Evolutionary conservation across 2,329 filamentous ascomycete genomes (phyloP), one percentile per base, ranked within the genome.

Genomic region (Colletotrichum sp.): DNA sequence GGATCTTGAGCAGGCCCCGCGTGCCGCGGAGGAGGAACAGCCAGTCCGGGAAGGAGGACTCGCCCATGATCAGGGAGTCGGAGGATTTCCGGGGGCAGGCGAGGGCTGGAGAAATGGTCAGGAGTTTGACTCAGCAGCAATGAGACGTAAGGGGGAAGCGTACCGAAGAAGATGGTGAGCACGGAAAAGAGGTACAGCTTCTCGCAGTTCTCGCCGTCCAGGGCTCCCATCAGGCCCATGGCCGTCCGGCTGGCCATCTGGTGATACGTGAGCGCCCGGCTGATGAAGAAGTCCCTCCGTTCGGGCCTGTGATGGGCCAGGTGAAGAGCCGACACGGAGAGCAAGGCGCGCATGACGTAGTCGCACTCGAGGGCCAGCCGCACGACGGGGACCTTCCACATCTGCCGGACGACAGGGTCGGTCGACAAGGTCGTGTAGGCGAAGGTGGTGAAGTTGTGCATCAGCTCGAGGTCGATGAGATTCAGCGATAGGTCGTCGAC

Each of bases 391-490:
- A 88, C 83, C 15, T 86, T 85, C 86, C 88, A 90, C 59, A 90
- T 84, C 57, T 85, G 83, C 60, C 86, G 85, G 5, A 89, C 77
- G 8, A 81, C 78, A 0, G 85, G 82, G 36, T 88, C 85, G 10
- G 81, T 82, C 9, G 86, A 85, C 5, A 91, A 81, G 0, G 89
- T 90, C 26, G 84, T 83, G 74, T 85, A 86, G 2, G 90, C 91
- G 5, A 86, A 86, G 0, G 86, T 88, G 39, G 85, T 86, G 77
- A 86, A 91, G 81, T 91, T 89, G 79, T 91, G 89, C 12, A 91
- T 83, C 4, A 91, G 84, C 77, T 91, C 89, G 15, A 91, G 83
- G 72, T 90, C 88, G 12, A 85, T 77, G 2, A 88, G 78, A 52
- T 86, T 86, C n/a, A 87, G 80, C 13, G 77, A 67, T 32, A 64